A percentile compares a stretch with the other conserved stretches of the same genome.
Conservation (phyloP, 495 filamentous ascomycete species). For the Apiosordaria backusii region DNA sequence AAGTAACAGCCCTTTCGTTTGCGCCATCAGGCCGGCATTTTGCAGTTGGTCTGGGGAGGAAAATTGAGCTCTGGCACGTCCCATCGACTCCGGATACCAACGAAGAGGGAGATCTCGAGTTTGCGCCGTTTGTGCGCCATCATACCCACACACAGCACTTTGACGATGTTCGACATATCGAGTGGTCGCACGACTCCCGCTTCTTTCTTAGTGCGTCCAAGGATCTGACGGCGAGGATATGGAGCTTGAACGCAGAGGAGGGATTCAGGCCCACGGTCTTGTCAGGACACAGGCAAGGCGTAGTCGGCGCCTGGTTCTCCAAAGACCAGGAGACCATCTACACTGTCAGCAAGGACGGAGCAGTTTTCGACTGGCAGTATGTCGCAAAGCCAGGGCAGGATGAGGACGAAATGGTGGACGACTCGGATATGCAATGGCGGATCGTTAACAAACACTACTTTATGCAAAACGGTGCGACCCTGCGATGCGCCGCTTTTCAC, state of each 20-base stretch:
- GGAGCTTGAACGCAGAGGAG: conserved; percentile 83
- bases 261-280: conserved; percentile 85
- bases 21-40: conserved; percentile 90
- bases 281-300: conserved; percentile 81
- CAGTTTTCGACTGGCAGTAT: conserved; percentile 66
- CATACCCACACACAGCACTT: conserved; percentile 83
- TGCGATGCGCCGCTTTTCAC: conserved; percentile 86
- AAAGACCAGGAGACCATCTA: conserved; percentile 75
- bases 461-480: conserved; percentile 80
- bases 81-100: conserved; percentile 77
- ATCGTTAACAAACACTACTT: conserved; percentile 87
- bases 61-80: conserved; percentile 92
- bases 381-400: conserved; percentile 50
- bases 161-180: conserved; percentile 75
- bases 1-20: conserved; percentile 80
- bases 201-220: conserved; percentile 90
- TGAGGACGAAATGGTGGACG: conserved; percentile 59
- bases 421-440: conserved; percentile 66
- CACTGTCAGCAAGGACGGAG: conserved; percentile 56
- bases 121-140: conserved; percentile 89
- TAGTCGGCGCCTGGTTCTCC: conserved; percentile 88
- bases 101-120: conserved; percentile 80
- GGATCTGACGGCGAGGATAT: conserved; percentile 89
- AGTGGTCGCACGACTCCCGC: conserved; percentile 92
- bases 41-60: conserved; percentile 76